A percentile compares a stretch with the other conserved stretches of the same genome.
These are phyloP conservation scores for Ilex asprella DNA, from an alignment of 257 asterid genomes.

Conservation along the genomic window DNA sequence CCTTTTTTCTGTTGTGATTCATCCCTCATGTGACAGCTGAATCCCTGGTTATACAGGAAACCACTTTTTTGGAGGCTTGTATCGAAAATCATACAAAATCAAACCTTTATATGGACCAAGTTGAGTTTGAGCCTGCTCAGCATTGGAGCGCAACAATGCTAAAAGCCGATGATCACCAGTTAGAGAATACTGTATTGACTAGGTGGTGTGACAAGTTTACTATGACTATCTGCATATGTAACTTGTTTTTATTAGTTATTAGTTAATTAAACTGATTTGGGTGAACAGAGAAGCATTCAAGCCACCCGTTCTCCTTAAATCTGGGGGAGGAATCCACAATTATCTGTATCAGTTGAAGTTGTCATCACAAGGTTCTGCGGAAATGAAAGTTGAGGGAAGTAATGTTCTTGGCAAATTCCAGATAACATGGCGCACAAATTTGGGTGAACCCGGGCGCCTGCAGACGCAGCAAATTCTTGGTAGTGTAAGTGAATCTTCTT, in stretches of 20 bases:
- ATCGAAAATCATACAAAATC: slow-evolving; percentile 94
- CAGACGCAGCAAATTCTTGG: slow-evolving; percentile 97
- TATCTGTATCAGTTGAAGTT: slow-evolving; percentile 78
- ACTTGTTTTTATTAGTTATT: slow-evolving; percentile 8
- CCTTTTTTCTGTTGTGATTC: too few species aligned
- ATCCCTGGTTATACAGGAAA: slow-evolving; percentile 53
- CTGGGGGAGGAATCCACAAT: slow-evolving; percentile 88
- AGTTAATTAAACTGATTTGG: slow-evolving; percentile 11
- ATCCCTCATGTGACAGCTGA: slow-evolving; percentile 1
- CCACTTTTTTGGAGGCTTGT: slow-evolving; percentile 89
- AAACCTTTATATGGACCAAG: slow-evolving; percentile 97
- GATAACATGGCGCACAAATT: slow-evolving; percentile 97
- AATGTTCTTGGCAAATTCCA: slow-evolving; percentile 92
- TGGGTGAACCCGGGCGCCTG: slow-evolving; percentile 99
- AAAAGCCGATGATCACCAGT: slow-evolving; percentile 40
- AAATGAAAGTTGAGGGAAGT: slow-evolving; percentile 71
- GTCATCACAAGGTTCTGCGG: slow-evolving; percentile 54
- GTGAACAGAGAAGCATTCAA: slow-evolving; percentile 56
- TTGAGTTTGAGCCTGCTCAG: slow-evolving; percentile 93
- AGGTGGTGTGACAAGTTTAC: slow-evolving; percentile 33
- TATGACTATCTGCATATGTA: neutral
- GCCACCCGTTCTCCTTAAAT: slow-evolving; percentile 76
- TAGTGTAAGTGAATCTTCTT: slow-evolving; percentile 54
- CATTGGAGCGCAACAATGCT: slow-evolving; percentile 75
- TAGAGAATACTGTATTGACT: slow-evolving; percentile 32